Base-by-base conservation (phyloP, 768 basidiomycete genomes). In the Neoboletus brunneissimus region DNA sequence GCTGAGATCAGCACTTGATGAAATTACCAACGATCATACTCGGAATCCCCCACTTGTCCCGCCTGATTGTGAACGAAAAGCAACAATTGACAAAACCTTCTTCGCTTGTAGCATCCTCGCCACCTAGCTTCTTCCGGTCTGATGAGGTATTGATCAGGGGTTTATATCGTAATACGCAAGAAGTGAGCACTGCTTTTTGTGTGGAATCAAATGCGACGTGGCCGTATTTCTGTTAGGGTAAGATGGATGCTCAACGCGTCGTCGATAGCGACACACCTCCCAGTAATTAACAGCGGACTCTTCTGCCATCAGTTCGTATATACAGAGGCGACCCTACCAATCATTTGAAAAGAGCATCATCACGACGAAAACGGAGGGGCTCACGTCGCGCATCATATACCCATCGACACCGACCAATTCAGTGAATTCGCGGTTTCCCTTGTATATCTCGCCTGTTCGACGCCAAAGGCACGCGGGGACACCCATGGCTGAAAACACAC, bases 301-400 rank as follows among this genome's bases (percentile, higher is more conserved):
- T 72, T 99, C 96, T 1, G 94, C 89, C 95, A 99, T 97, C 47
- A 98, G 82, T 71, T 98, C 96, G 73, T 97, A 98, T 54, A 99
- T 97, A 66, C 94, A 96, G 23, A 97, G 73, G 37, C 92, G 88
- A 4, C 96, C 96, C 80, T 92, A 67, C 15, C 60, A 43, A 32
- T 12, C 40, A 5, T 5, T 51, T 58, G 10, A 48, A 23, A 43
- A 44, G 29, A 32, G 46, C 7, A 6, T 37, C 20, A 18, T 12
- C 18, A 6, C 0, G 23, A 49, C 7, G n/a, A 22, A 38, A 20
- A 25, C 4, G 16, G 1, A 11, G 16, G 29, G n/a, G 75, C 84
- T 63, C 64, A 88, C 89, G 56, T 94, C 93, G n/a, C 90, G 85
- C 74, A 96, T 81, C 82, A 90, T 87, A 57, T 85, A 85, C 38